Base-by-base conservation (phyloP, 2,329 filamentous ascomycete genomes). In the Penicillium sp. region DNA sequence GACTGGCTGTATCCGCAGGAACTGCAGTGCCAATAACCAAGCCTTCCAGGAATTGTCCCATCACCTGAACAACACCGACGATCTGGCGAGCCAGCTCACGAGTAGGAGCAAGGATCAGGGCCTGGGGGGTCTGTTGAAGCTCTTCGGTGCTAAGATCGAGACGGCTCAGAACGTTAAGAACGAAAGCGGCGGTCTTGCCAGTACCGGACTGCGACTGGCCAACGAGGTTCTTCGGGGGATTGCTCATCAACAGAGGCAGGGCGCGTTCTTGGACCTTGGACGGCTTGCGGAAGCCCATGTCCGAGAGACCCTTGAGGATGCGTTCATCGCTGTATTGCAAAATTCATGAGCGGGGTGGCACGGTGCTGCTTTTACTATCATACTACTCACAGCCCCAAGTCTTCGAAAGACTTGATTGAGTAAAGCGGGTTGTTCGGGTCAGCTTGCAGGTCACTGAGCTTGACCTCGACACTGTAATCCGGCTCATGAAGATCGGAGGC, bases 181-280 rank as follows among this genome's bases (percentile, higher is more conserved):
- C 89, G 72, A 99, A 99, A 21, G 94, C 94, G 18, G 92, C 94
- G 0, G 94, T 99, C 80, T 99, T 99, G 68, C 94, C 94, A 18
- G 94, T 99, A 64, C 94, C 94, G 2, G 94, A 99, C 74, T 99
- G 94, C n/a, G 94, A 99, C 75, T 99, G 94, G 3, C 92, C 94
- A 68, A 99, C 93, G 82, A 99, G 88, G 74, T 97, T 97, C 60
- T 82, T 81, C 0, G 93, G 88, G n/a, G 94, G 93, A 68, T 96
- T 80, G 64, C 83, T 78, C 58, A 99, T 83, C 67, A 99, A 88
- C 50, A 99, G 81, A 26, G 94, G 94, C 16, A 99, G 82, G 1
- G 94, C 94, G 64, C 88, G 90, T 73, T 96, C 94, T 77, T 99
- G 94, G 61, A 99, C 95, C 78, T 99, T 99, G 51, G 94, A 97